These are phyloP conservation scores for Schwanniomyces sp. DNA, from an alignment of 805 yeast species.

Conservation along the genomic window DNA sequence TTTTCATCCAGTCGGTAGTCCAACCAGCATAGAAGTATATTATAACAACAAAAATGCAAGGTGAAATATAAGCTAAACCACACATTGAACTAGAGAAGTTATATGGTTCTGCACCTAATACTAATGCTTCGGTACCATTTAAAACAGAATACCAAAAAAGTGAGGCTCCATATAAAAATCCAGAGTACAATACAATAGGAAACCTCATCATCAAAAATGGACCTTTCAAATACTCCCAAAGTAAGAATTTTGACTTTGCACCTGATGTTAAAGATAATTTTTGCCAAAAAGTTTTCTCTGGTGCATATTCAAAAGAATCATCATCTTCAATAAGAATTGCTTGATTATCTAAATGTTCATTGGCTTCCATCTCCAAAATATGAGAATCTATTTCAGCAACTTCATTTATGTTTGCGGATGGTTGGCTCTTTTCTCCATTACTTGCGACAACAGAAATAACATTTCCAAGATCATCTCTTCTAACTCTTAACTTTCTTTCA, in stretches of 20 bases:
- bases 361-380: background rate
- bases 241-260: conserved; percentile 39
- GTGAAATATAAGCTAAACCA: conserved; percentile 4
- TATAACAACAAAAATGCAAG: conserved; percentile 27
- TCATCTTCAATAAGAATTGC: background rate
- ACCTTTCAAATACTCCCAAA: conserved; percentile 43
- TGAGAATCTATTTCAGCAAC: background rate
- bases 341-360: background rate
- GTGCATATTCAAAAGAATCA: background rate
- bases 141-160: conserved; percentile 48
- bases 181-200: conserved; percentile 59
- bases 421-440: background rate
- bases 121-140: conserved; percentile 47
- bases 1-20: conserved; percentile 5
- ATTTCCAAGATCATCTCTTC: background rate
- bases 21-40: conserved; percentile 28
- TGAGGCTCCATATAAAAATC: conserved; percentile 50
- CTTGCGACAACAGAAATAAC: background rate
- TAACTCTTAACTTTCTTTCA: conserved; percentile 1
- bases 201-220: conserved; percentile 5
- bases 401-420: background rate
- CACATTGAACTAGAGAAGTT: conserved; percentile 49
- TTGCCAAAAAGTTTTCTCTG: conserved; percentile 10
- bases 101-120: conserved; percentile 49
- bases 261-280: conserved; percentile 4